Evolutionary conservation across 176 grass and related monocot species (phyloP).

Genomic region (Zea luxurians): DNA sequence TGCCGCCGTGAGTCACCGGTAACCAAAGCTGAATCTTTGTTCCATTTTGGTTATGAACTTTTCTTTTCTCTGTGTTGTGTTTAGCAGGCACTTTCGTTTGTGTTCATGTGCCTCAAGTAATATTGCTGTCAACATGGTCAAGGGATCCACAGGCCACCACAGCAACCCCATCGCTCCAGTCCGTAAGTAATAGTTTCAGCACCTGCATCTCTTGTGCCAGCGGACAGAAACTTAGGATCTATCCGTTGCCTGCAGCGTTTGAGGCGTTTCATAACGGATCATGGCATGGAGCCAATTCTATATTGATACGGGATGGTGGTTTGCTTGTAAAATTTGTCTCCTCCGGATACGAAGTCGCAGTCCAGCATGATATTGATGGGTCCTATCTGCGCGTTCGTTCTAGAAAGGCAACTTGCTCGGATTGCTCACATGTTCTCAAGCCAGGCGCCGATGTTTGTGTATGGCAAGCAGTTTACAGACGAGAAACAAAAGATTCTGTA

Average conservation of each 20-base stretch:
- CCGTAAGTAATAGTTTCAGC: slow-evolving; percentile 42
- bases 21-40: too few relatives aligned
- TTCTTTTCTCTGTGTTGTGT: not conserved
- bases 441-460: slow-evolving; percentile 62
- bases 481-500: slow-evolving; percentile 50
- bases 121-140: slow-evolving; percentile 29
- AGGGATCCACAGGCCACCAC: slow-evolving; percentile 14
- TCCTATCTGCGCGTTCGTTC: slow-evolving; percentile 64
- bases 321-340: slow-evolving; percentile 47
- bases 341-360: slow-evolving; percentile 9
- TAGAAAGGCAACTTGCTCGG: slow-evolving; percentile 55
- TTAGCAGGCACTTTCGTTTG: slow-evolving; percentile 18
- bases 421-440: slow-evolving; percentile 70
- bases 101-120: slow-evolving; percentile 23
- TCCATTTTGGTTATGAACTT: too few relatives aligned
- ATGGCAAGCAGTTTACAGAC: slow-evolving; percentile 39
- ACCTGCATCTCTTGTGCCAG: not conserved
- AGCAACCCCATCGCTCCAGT: slow-evolving; percentile 39
- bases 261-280: slow-evolving; percentile 70
- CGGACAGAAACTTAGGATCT: not conserved
- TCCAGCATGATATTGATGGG: slow-evolving; percentile 45
- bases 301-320: slow-evolving; percentile 63
- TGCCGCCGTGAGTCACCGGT: too few relatives aligned
- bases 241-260: slow-evolving; percentile 58
- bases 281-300: slow-evolving; percentile 68